phyloP scores from a whole-genome alignment of 177 flowering plant species.

The Tripterygium wilfordii region DNA sequence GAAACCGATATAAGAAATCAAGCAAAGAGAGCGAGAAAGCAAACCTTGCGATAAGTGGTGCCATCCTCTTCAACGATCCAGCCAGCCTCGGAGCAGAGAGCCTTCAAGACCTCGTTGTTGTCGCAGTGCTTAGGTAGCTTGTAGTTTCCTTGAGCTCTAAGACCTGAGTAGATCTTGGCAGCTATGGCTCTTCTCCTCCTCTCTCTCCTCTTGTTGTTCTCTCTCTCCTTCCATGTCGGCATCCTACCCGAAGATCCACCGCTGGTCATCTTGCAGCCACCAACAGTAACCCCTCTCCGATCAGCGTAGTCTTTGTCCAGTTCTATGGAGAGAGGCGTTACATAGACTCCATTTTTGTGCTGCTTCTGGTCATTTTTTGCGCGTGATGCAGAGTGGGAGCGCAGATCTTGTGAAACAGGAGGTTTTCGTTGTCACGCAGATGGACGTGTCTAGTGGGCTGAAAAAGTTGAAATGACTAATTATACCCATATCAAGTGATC shows the following conservation, averaged over 20 bases:
- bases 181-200: constrained; percentile 67
- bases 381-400: too few species aligned
- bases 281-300: too few species aligned
- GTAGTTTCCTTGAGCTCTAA: constrained; percentile 59
- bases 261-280: constrained; percentile 19
- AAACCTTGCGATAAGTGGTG: constrained; percentile 74
- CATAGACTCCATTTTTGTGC: too few species aligned
- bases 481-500: too few species aligned
- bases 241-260: constrained; percentile 45
- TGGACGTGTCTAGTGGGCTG: too few species aligned
- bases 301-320: background rate
- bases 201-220: constrained; percentile 69
- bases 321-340: background rate
- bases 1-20: background rate
- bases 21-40: background rate
- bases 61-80: constrained; percentile 83
- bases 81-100: constrained; percentile 77
- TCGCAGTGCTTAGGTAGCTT: constrained; percentile 77
- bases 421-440: too few species aligned
- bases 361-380: too few species aligned
- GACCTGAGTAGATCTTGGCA: constrained; percentile 57
- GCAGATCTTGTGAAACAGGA: too few species aligned
- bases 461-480: too few species aligned
- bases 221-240: constrained; percentile 74
- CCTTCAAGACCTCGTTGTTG: constrained; percentile 78